phyloP scores from a whole-genome alignment of 768 basidiomycete genomes.

The Pluteus cervinus region DNA sequence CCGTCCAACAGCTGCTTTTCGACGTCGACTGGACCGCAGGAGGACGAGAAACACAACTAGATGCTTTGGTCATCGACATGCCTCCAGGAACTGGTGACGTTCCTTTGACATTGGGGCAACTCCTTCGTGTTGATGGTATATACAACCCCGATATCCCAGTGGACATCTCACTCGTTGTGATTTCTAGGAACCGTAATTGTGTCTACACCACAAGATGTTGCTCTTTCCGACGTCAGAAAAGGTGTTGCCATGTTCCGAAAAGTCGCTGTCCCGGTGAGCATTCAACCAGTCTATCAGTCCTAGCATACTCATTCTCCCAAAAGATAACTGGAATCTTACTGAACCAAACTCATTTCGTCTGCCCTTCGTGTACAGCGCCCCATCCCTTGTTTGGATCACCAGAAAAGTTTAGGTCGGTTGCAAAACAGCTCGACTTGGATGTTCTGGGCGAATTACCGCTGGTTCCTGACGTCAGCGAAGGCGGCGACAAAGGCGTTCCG shows the following conservation, averaged over 20 bases:
- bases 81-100: slow-evolving; percentile 98
- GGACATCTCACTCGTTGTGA: slow-evolving; percentile 13
- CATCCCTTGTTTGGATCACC: slow-evolving; percentile 53
- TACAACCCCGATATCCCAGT: slow-evolving; percentile 12
- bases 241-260: slow-evolving; percentile 92
- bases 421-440: slow-evolving; percentile 48
- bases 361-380: slow-evolving; percentile 59
- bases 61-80: slow-evolving; percentile 90
- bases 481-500: slow-evolving; percentile 66
- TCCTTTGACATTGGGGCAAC: slow-evolving; percentile 83
- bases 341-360: slow-evolving; percentile 83
- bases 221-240: slow-evolving; percentile 85
- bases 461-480: slow-evolving; percentile 63
- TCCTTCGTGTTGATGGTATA: slow-evolving; percentile 79
- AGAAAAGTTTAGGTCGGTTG: slow-evolving; percentile 52
- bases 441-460: slow-evolving; percentile 82
- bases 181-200: slow-evolving; percentile 81
- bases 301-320: neutral
- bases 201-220: slow-evolving; percentile 93
- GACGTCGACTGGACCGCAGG: slow-evolving; percentile 82
- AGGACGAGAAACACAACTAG: slow-evolving; percentile 47
- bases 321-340: slow-evolving; percentile 85
- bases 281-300: neutral
- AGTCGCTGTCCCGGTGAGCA: slow-evolving; percentile 74
- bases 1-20: slow-evolving; percentile 92